Base-by-base conservation (phyloP, 331 rosid genomes). In the Pyracantha coccinea region DNA sequence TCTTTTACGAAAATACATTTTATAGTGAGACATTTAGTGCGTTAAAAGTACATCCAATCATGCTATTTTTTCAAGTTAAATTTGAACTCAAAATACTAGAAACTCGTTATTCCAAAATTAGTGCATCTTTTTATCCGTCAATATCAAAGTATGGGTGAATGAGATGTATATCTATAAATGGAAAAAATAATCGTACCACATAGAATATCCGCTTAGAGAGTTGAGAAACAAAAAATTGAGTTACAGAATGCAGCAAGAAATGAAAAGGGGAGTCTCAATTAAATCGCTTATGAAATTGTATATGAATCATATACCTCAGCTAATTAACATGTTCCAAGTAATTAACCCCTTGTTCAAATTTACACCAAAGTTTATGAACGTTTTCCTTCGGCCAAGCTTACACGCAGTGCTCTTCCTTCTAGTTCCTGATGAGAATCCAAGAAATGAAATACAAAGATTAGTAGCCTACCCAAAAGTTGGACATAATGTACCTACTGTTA, bases 331-430 rank as follows among this genome's bases (percentile, higher is more conserved):
- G 50, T 80, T 60, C 75, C 21, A 17, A 16, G 16, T 50, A 63
- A 68, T 54, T 45, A 8, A 63, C 73, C 69, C 71, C 38, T 15
- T 71, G 52, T 23, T 15, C n/a, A 13, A 45, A 66, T 75, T 76
- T 71, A 31, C 66, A 55, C 9, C 16, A 66, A 72, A 24, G 28
- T 52, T 38, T 76, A 57, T 24, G 89, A 81, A 41, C 88, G 89
- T 75, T 86, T 89, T 45, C 99, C 99, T 89, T 92, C 75, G 15
- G 98, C 99, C 85, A 95, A 82, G 83, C 92, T 86, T 47, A 95
- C 96, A 1, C 99, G 89, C 85, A 95, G 66, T 27, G 85, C 84
- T 41, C 98, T 78, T 68, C 98, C 98, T 75, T 92, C 98, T 8
- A 95, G 85, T 76, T 92, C 99, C 99, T 92, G 79, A 72, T 41